Base-by-base conservation (phyloP, 768 basidiomycete species). In the Collybia nuda region DNA sequence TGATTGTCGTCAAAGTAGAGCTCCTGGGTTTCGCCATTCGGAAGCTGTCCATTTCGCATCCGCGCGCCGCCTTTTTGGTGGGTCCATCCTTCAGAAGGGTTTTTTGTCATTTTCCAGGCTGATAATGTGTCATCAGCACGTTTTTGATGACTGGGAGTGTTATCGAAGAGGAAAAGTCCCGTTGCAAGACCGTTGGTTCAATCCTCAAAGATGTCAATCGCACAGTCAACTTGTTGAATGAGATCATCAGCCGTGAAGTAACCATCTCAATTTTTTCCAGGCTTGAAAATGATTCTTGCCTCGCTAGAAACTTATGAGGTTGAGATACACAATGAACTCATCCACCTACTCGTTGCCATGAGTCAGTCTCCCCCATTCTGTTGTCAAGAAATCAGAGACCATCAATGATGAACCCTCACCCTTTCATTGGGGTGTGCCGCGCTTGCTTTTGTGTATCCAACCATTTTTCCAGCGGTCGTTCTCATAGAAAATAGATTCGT, bases 1-100 rank as follows among this genome's bases (percentile, higher is more conserved):
- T 71, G 67, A 46, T 67, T 47, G 18, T 64, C 53, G 2, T 53
- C 52, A 45, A 57, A 74, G 54, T 73, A 73, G 5, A 75, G 56
- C 17, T 48, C 28, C 44, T 75, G 71, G 19, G 51, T 21, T 21
- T 41, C 2, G 3, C 60, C 55, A 58, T 67, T 49, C 2, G 55
- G 37, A n/a, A 67, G 44, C 6, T 12, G 29, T 18, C 44, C 62
- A 53, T 55, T 45, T 4, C 55, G 50, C 64, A 69, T 68, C 6
- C 43, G 17, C 28, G 53, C 36, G 14, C 62, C 56, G 49, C 40
- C 44, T 24, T 50, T 48, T 11, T 32, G 19, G 48, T 54, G 55
- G 6, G 19, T 44, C 56, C 54, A 63, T 17, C 46, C 40, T 40
- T 56, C 29, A 3, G 44, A 12, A 2, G 56, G 52, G 15, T 53